A percentile compares a stretch with the other conserved stretches of the same genome.
Conservation (phyloP, 805 yeast genomes). For the Pichia sporocuriosa region DNA sequence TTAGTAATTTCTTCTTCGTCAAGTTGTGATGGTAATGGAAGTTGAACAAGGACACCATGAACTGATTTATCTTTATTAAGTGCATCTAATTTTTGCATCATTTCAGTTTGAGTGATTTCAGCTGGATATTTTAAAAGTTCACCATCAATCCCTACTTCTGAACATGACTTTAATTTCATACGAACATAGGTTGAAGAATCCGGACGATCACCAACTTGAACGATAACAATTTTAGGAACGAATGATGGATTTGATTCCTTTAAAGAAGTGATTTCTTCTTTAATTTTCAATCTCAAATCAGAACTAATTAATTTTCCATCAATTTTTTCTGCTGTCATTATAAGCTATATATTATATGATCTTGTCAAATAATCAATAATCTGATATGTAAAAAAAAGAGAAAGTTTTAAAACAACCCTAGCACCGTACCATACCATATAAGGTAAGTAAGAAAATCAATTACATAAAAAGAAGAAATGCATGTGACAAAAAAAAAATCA, state of each 20-base stretch:
- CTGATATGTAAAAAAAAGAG: too few relatives aligned
- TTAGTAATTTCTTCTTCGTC: slow-evolving; percentile 76
- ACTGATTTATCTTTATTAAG: slow-evolving; percentile 71
- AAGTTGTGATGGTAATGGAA: slow-evolving; percentile 78
- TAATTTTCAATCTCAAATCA: slow-evolving; percentile 44
- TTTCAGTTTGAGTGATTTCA: slow-evolving; percentile 49
- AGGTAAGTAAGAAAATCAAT: too few relatives aligned
- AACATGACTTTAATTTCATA: slow-evolving; percentile 86
- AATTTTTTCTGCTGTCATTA: slow-evolving; percentile 34
- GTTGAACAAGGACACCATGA: slow-evolving; percentile 84
- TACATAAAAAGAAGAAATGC: too few relatives aligned
- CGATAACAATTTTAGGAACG: slow-evolving; percentile 69
- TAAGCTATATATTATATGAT: background rate
- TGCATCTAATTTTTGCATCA: slow-evolving; percentile 50
- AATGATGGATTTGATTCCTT: slow-evolving; percentile 43
- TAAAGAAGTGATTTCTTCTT: slow-evolving; percentile 41
- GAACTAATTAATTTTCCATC: slow-evolving; percentile 54
- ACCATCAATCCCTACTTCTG: slow-evolving; percentile 72
- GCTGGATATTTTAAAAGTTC: slow-evolving; percentile 59
- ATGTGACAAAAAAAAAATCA: too few relatives aligned
- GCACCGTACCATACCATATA: too few relatives aligned
- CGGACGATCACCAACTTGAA: slow-evolving; percentile 86
- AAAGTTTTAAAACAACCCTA: too few relatives aligned
- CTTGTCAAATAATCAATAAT: too few relatives aligned
- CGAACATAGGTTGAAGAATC: slow-evolving; percentile 89